Base-by-base conservation (phyloP, 2,329 filamentous ascomycete genomes). In the Pseudogymnoascus sp. region DNA sequence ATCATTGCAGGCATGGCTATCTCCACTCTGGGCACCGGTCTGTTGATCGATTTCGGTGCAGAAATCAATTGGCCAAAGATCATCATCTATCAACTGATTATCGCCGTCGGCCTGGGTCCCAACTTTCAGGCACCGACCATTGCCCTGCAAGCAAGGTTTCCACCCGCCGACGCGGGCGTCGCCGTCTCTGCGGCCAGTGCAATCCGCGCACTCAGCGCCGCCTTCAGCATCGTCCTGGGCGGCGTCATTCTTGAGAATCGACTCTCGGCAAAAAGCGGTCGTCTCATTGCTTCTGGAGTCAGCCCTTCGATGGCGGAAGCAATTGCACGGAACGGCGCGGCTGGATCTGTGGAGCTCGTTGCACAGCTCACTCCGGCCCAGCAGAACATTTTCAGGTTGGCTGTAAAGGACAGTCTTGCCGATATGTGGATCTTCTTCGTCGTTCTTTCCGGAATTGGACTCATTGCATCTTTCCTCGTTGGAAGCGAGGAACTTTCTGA, bases 171-270 rank as follows among this genome's bases (percentile, higher is more conserved):
- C 67, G 86, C 87, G 50, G 87, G 84, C 25, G 81, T 84, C 2
- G 86, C 83, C 0, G 89, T 85, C 0, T 81, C 85, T 1, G 85
- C 84, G 1, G 86, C 88, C 18, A 42, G 28, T 14, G 88, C 89
- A 70, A 78, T 87, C 11, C 84, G 88, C 25, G 88, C 89, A 67
- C 77, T 92, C 2, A 86, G 85, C 5, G 89, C 86, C 0, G 82
- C 86, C 1, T 82, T 87, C 18, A 87, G 86, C 0, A 82, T 91
- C 61, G 89, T 91, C 2, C 79, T 92, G 37, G 90, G 90, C 21
- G 86, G 88, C 16, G 88, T 91, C 59, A 82, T 93, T 40, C 92
- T 93, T 76, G 87, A 91, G 75, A 92, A 93, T 72, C 77, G 82
- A 65, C 90, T 91, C 85, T 75, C 83, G 66, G 78, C 23, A 25